phyloP scores from a whole-genome alignment of 495 filamentous ascomycete species.

The Barbatosphaeria neglecta region DNA sequence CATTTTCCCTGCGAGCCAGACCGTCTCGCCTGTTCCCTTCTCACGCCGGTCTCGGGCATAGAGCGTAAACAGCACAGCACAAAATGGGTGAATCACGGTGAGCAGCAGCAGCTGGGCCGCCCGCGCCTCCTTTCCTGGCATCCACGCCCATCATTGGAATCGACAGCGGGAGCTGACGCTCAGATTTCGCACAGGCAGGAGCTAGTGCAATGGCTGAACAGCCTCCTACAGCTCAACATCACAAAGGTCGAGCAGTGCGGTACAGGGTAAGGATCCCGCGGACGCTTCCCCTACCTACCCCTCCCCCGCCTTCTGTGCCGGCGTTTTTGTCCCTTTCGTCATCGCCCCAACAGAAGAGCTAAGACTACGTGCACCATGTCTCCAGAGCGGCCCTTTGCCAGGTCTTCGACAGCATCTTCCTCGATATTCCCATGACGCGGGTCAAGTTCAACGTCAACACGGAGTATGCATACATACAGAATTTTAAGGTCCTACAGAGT shows the following conservation, averaged over 20 bases:
- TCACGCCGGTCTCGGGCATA: neutral
- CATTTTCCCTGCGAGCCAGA: neutral
- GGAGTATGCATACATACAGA: slow-evolving; percentile 95
- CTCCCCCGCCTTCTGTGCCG: slow-evolving; percentile 11
- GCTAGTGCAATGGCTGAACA: slow-evolving; percentile 92
- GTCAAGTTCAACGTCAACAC: slow-evolving; percentile 97
- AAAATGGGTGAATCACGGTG: slow-evolving; percentile 32
- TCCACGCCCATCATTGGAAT: neutral
- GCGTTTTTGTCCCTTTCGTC: neutral
- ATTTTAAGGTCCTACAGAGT: slow-evolving; percentile 96
- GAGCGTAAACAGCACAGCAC: slow-evolving; percentile 4
- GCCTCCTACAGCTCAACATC: slow-evolving; percentile 90
- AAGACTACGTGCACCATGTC: slow-evolving; percentile 4
- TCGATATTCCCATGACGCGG: slow-evolving; percentile 88
- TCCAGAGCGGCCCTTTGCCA: slow-evolving; percentile 88
- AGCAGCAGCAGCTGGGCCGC: too few species aligned
- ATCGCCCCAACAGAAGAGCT: neutral
- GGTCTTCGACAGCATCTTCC: slow-evolving; percentile 93
- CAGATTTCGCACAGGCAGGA: slow-evolving; percentile 58
- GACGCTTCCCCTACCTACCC: slow-evolving; percentile 11
- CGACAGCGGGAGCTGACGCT: slow-evolving; percentile 8
- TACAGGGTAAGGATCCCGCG: slow-evolving; percentile 64
- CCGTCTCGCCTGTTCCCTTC: neutral
- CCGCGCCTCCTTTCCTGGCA: slow-evolving; percentile 1
- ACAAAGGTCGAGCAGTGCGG: slow-evolving; percentile 99